phyloP scores from a whole-genome alignment of 768 basidiomycete genomes.

The Tulasnella sp. region DNA sequence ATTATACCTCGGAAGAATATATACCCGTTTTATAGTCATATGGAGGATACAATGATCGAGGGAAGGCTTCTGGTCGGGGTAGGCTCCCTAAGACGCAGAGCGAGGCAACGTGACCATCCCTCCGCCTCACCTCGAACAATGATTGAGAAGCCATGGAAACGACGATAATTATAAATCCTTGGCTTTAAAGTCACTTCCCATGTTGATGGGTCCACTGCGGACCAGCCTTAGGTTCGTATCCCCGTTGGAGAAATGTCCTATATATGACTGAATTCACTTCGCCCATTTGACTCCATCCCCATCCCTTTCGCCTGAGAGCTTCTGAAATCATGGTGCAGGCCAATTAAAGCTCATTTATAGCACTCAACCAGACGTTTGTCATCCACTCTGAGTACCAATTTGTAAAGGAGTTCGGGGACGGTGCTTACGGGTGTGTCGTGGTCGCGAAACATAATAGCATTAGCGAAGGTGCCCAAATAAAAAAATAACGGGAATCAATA shows the following conservation, averaged over 20 bases:
- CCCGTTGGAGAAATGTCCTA: neutral
- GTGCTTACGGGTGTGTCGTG: constrained; percentile 92
- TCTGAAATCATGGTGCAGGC: neutral
- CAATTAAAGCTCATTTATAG: constrained; percentile 75
- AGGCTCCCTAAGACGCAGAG: too few species aligned
- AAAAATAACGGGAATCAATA: constrained; percentile 98
- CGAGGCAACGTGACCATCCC: too few species aligned
- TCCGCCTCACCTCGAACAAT: too few species aligned
- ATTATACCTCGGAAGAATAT: too few species aligned
- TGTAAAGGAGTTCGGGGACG: constrained; percentile 96
- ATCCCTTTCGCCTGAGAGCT: neutral
- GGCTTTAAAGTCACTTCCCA: too few species aligned
- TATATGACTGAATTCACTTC: neutral
- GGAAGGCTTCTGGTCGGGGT: too few species aligned
- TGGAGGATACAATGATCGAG: too few species aligned
- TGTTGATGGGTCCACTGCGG: too few species aligned
- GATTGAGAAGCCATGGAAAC: too few species aligned
- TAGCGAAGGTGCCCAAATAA: constrained; percentile 90
- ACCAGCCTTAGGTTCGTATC: neutral
- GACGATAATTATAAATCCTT: too few species aligned
- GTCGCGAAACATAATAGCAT: constrained; percentile 80
- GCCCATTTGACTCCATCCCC: neutral
- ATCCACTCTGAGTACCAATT: constrained; percentile 90
- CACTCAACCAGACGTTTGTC: constrained; percentile 83
- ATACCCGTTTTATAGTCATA: too few species aligned